Evolutionary conservation across 1,284 basidiomycete genomes (phyloP), one percentile per base, ranked within the genome.

Genomic region (Laetiporus sulphureus): DNA sequence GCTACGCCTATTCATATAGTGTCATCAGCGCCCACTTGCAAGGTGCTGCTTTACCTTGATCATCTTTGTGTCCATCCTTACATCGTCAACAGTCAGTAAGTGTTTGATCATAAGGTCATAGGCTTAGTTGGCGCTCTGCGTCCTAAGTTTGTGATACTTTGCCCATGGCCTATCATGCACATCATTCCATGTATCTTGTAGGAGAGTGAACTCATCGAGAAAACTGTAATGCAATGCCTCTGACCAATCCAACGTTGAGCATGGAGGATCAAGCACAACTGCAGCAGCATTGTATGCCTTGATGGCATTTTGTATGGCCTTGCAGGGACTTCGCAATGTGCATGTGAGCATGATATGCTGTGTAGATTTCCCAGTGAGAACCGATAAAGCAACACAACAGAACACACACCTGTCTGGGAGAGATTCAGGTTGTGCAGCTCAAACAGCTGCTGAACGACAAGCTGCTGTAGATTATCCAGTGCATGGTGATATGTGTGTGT

Each of bases 161-260:
- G 57, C 45, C 67, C 67, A 69, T 1, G 45, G 52, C 25, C 52
- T 49, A 0, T 53, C 37, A 1, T 32, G 48, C 2, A 67, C 40
- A 30, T 67, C 60, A 25, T 58, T 49, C 2, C 50, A 48, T 1
- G 56, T 56, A 25, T 62, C 56, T 3, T 56, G 47, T 0, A 71
- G 55, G 0, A 69, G 55, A 13, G 53, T 46, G 42, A 69, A 67
- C 29, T 69, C 60, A 1, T 56, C 58, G 1, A 68, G 45, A 35
- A 65, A 65, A 1, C 46, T 40, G 46, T 62, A 64, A 8, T 62
- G 48, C 0, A 57, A 51, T 1, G 65, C 56, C 19, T 56, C 38
- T 2, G 41, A 13, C 54, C 57, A 61, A 10, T 61, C 51, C 18
- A 68, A 47, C 0, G 39, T 41, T 0, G 53, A 51, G 0, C 50